Base-by-base conservation (phyloP, 2,329 filamentous ascomycete species). In the Neofusicoccum ribis region DNA sequence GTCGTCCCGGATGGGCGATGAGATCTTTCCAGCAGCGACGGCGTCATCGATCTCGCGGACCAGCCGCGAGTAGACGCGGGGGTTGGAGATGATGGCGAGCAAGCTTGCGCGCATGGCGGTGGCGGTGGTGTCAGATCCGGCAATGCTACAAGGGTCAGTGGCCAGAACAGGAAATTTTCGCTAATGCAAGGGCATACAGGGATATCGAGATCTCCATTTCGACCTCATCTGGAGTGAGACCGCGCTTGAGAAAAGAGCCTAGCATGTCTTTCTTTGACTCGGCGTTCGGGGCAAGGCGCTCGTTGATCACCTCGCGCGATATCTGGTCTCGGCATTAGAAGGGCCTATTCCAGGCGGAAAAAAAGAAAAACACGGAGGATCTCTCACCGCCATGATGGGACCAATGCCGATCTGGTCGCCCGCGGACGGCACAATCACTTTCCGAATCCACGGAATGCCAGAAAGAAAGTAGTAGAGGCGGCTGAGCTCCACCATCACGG, bases 71-170 rank as follows among this genome's bases (percentile, higher is more conserved):
- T 83, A 79, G 0, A 85, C 80, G 0, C 75, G 76, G 0, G 83
- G 82, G 27, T 80, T 82, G 17, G 80, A 84, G 23, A 83, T 80
- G 64, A 88, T 72, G 70, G 84, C 80, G 23, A 87, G 78, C 63
- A 88, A 68, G 1, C 81, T 85, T 43, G 81, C 77, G 2, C 86
- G 81, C 9, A 88, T 80, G 2, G 81, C 81, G 0, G 83, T 85
- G 0, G 86, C 84, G 0, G 85, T 86, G 0, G 85, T 87, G 66
- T 88, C 86, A 0, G 84, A 84, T 3, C 86, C 86, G 4, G 56
- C 56, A 37, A 60, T 60, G 27, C 56, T 60, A 14, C 27, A 46
- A 47, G 43, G 56, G 27, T 60, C 37, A 60, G 56, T 36, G 56
- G 23, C 56, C 41, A 12, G n/a, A 46, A 60, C 8, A 23, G 43